Conservation (phyloP, 495 filamentous ascomycete species). For the Penicillium ochrochloron region DNA sequence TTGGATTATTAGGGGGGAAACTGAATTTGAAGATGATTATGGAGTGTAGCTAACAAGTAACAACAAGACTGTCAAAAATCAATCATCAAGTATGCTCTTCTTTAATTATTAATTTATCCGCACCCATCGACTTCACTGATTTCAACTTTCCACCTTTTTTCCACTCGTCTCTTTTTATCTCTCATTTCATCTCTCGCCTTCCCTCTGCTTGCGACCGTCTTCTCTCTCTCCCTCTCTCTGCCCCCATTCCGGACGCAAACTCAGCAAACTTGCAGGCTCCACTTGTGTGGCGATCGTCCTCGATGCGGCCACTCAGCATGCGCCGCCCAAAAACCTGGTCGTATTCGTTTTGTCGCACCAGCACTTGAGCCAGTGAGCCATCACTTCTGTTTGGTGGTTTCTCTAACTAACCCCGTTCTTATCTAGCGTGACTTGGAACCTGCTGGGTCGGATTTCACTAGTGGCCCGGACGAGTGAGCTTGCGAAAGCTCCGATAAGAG, state of each 20-base stretch:
- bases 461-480: constrained; percentile 5
- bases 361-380: neutral
- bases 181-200: neutral
- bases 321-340: constrained; percentile 1
- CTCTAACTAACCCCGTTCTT: neutral
- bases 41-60: too few relatives aligned
- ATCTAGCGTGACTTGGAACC: neutral
- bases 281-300: constrained; percentile 25
- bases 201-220: constrained; percentile 3
- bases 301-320: constrained; percentile 21
- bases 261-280: constrained; percentile 21
- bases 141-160: neutral
- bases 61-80: too few relatives aligned
- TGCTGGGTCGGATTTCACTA: neutral
- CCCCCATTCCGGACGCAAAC: constrained; percentile 20
- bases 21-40: too few relatives aligned
- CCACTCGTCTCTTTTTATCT: neutral
- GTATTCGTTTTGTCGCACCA: constrained; percentile 7
- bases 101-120: too few relatives aligned
- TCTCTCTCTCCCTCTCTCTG: neutral
- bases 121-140: neutral
- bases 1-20: neutral
- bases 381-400: neutral
- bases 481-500: constrained; percentile 13
- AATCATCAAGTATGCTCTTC: neutral